Conservation (phyloP, 2,329 filamentous ascomycete genomes). For the Scedosporium minutisporum region DNA sequence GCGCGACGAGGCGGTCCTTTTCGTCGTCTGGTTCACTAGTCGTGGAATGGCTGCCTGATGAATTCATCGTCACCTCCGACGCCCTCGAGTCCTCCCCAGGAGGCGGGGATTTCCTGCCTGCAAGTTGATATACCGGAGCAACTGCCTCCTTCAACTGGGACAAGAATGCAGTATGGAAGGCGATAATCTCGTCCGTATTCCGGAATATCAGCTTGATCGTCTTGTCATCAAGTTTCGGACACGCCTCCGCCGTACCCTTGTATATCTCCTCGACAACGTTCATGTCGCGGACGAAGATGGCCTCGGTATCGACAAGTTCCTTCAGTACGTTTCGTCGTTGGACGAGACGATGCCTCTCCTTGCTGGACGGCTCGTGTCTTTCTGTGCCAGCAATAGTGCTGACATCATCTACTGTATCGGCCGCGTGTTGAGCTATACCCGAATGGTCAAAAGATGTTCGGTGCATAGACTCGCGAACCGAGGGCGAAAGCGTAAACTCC, state of each 20-base stretch:
- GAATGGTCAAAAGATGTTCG: background rate
- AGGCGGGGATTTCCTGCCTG: constrained; percentile 13
- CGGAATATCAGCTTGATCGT: constrained; percentile 87
- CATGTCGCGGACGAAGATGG: constrained; percentile 87
- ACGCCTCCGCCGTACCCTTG: constrained; percentile 80
- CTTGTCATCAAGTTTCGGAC: constrained; percentile 67
- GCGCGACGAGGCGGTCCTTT: constrained; percentile 40
- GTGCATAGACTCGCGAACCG: constrained; percentile 4
- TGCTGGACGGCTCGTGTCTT: constrained; percentile 30
- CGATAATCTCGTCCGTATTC: constrained; percentile 83
- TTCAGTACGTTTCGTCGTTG: constrained; percentile 80
- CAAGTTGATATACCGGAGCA: constrained; percentile 56
- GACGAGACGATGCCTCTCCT: constrained; percentile 61
- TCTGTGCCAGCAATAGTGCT: background rate
- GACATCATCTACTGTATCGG: background rate
- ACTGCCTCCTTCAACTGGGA: constrained; percentile 72
- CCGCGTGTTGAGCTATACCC: background rate
- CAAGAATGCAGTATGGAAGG: constrained; percentile 74
- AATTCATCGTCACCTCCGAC: constrained; percentile 21
- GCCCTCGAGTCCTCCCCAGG: constrained; percentile 31
- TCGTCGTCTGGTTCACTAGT: constrained; percentile 35
- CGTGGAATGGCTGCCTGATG: constrained; percentile 20
- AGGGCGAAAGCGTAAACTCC: constrained; percentile 16
- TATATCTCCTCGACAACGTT: constrained; percentile 97
- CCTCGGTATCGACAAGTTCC: constrained; percentile 82